These are phyloP conservation scores for Neostapfia colusana DNA, from an alignment of 176 grass and related monocot species.

Conservation along the genomic window DNA sequence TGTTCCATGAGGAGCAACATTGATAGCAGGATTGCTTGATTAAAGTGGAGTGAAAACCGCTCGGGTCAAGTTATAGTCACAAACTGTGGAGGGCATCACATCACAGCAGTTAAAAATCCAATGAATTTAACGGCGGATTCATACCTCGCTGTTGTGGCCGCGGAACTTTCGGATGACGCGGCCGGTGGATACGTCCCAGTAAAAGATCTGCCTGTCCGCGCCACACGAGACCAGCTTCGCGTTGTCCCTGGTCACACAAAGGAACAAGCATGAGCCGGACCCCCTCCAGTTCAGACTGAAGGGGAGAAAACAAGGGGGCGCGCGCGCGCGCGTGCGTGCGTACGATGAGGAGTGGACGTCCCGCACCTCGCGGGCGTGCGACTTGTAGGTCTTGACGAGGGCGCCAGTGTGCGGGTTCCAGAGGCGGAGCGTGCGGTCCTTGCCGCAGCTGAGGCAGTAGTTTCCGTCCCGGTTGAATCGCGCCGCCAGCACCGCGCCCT, in stretches of 20 bases:
- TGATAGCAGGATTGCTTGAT: neutral
- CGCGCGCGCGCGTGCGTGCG: neutral
- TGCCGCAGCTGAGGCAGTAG: constrained; percentile 96
- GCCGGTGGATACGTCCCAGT: constrained; percentile 82
- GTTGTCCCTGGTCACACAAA: constrained; percentile 61
- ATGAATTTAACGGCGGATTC: neutral
- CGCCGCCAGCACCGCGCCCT: constrained; percentile 84
- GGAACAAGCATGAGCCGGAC: constrained; percentile 9
- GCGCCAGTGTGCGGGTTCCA: constrained; percentile 92
- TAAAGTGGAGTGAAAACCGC: neutral
- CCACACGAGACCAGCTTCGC: constrained; percentile 88
- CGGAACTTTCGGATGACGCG: constrained; percentile 92
- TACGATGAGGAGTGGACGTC: constrained; percentile 90
- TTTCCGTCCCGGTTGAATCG: constrained; percentile 90
- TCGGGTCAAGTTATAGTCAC: neutral
- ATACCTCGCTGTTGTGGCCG: constrained; percentile 94
- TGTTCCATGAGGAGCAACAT: neutral
- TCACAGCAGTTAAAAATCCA: neutral
- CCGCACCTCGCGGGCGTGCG: constrained; percentile 91
- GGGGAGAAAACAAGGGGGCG: neutral
- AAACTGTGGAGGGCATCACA: neutral
- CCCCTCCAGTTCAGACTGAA: constrained; percentile 16
- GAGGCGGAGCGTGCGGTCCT: constrained; percentile 87
- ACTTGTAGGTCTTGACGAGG: constrained; percentile 90
- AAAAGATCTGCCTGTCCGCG: constrained; percentile 85